Base-by-base conservation (phyloP, 352 stramenopile species). In the Phytophthora pini region DNA sequence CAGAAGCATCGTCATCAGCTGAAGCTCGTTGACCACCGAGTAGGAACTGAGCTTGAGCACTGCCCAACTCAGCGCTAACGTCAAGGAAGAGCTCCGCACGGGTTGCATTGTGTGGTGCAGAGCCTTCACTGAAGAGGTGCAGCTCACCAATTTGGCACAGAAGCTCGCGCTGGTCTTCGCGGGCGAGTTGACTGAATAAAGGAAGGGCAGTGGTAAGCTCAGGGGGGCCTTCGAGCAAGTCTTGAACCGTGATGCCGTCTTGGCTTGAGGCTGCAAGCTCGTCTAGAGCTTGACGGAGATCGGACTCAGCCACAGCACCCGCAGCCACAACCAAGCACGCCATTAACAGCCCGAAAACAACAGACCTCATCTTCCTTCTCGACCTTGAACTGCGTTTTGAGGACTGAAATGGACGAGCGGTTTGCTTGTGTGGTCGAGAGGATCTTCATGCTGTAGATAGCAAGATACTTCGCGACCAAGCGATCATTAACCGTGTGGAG, bases 11-110 rank as follows among this genome's bases (percentile, higher is more conserved):
- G n/a, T 74, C 27, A 49, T 54, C 36, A 40, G 39, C 11, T 50
- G 52, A 29, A 65, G 52, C 10, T 61, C 70, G 40, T 3, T 84
- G 60, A 7, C 72, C 51, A 4, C 68, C 79, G 10, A 89, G 65
- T 1, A 79, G 43, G 56, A 90, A 86, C 50, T 92, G 83, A 29
- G 84, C 72, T 12, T 65, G 50, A 0, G 64, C 63, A 32, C 62
- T 61, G 1, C 75, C 72, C 13, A 63, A 55, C 0, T 5, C 31
- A 6, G 84, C 85, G 44, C 84, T 90, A 2, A 40, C 56, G 11
- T 74, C 26, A 9, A 93, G 65, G 39, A 87, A 86, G 0, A 64
- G 20, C 10, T 65, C 41, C 0, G 74, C 68, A 12, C 61, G 59
- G 1, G 46, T 71, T 9, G 67, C 31, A 43, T 80, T 74, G 26